A percentile compares a stretch with the other conserved stretches of the same genome.
Evolutionary conservation across 495 filamentous ascomycete species (phyloP).

Genomic region (Cenococcum geophilum): DNA sequence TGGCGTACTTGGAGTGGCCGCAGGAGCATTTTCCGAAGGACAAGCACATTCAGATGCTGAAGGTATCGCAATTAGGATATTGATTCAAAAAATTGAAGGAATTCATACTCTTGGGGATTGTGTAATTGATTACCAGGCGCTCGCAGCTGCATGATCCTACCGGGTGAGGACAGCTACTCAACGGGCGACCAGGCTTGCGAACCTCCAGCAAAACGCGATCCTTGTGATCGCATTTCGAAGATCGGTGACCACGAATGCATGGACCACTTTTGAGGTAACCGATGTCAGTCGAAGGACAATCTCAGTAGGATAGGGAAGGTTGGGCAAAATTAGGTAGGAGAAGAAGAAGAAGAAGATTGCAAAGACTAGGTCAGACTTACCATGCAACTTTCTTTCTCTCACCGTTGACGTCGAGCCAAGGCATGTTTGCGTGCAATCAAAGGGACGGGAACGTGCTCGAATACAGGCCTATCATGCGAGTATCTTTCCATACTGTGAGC

Average conservation of each 20-base stretch:
- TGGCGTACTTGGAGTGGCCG: neutral
- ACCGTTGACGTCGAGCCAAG: conserved; percentile 27
- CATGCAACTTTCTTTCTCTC: conserved; percentile 34
- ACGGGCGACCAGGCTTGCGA: conserved; percentile 70
- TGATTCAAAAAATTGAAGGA: neutral
- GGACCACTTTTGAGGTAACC: conserved; percentile 52
- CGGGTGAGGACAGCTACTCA: conserved; percentile 70
- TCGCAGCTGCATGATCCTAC: conserved; percentile 55
- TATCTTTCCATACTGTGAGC: neutral
- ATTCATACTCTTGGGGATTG: conserved; percentile 30
- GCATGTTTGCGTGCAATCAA: conserved; percentile 13
- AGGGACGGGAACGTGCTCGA: conserved; percentile 17
- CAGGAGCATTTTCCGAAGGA: conserved; percentile 2
- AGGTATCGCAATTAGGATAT: conserved; percentile 1
- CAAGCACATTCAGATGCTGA: conserved; percentile 26
- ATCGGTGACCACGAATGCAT: conserved; percentile 81
- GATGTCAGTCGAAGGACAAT: neutral
- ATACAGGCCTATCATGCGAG: conserved; percentile 7
- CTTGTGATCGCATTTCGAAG: conserved; percentile 74
- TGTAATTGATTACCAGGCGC: conserved; percentile 44
- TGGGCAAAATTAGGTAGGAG: neutral
- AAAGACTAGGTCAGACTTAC: conserved; percentile 14
- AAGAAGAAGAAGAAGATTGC: neutral
- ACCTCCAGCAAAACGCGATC: conserved; percentile 71
- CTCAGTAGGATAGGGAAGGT: neutral